Evolutionary conservation across 2,329 filamentous ascomycete species (phyloP), one percentile per base, ranked within the genome.

Genomic region (Lachnellula suecica): DNA sequence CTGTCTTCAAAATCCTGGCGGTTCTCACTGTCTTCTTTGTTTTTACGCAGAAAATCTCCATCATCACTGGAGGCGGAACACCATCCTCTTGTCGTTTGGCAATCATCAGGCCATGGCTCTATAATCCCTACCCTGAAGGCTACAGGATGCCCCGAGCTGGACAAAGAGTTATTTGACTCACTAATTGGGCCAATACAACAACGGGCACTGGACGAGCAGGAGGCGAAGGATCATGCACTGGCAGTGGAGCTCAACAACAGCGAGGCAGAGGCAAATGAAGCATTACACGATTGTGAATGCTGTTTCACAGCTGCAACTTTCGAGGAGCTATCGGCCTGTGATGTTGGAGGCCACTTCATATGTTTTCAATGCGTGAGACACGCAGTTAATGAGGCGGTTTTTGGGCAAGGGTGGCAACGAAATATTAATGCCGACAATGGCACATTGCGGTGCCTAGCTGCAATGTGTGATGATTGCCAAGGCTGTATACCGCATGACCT

Each of bases 371-470:
- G 94, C 70, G 85, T 97, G 46, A 86, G 87, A 58, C 84, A 88
- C 59, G 87, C 91, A 10, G 80, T 93, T 53, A 88, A 87, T 45
- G 93, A 97, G 68, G 91, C 92, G 2, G 75, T 97, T 0, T 97
- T 96, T 67, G 94, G 94, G 0, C 94, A 97, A 69, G 90, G 90
- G 47, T 97, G 93, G 90, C 82, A 84, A 45, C 85, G 88, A 53
- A 94, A 83, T 63, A 87, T 97, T 61, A 81, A 94, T 65, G 71
- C 82, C 24, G 79, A 84, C 53, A 82, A 78, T 34, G 88, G 88
- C 34, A 91, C 90, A 0, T 76, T 97, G 49, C 83, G 82, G 55
- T 97, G 94, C 67, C 80, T 96, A n/a, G 90, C 92, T 1, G 85
- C 90, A 0, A 80, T 86, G 46, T 75, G 81, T 0, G 72, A 79